A percentile compares a stretch with the other conserved stretches of the same genome.
phyloP scores from a whole-genome alignment of 2,329 filamentous ascomycete genomes.

The Stagonosporopsis tanaceti region DNA sequence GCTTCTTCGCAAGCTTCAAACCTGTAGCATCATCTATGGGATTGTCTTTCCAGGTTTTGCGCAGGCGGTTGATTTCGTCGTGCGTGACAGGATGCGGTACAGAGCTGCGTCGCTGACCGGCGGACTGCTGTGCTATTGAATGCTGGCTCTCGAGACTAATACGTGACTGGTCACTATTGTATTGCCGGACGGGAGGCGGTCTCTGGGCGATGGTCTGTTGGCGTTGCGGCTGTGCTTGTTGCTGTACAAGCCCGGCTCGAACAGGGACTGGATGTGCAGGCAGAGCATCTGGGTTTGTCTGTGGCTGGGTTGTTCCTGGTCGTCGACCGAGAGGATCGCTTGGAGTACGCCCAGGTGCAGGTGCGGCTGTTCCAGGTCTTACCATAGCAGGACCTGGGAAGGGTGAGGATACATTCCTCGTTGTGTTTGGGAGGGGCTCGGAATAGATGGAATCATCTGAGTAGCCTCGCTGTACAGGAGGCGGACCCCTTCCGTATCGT shows the following conservation, averaged over 20 bases:
- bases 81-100: slow-evolving; percentile 70
- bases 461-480: slow-evolving; percentile 44
- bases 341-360: slow-evolving; percentile 36
- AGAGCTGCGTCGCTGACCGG: slow-evolving; percentile 29
- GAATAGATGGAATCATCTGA: slow-evolving; percentile 48
- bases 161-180: slow-evolving; percentile 54
- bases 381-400: slow-evolving; percentile 37
- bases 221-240: slow-evolving; percentile 26
- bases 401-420: slow-evolving; percentile 40
- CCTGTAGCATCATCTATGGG: slow-evolving; percentile 76
- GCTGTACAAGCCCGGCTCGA: slow-evolving; percentile 58
- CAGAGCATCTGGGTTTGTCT: slow-evolving; percentile 62
- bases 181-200: slow-evolving; percentile 63
- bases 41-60: slow-evolving; percentile 72
- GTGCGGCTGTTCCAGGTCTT: slow-evolving; percentile 44
- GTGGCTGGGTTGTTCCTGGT: slow-evolving; percentile 52
- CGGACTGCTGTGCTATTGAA: slow-evolving; percentile 24
- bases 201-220: slow-evolving; percentile 44
- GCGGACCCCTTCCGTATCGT: slow-evolving; percentile 38
- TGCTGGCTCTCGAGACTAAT: slow-evolving; percentile 40
- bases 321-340: slow-evolving; percentile 41
- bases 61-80: slow-evolving; percentile 78
- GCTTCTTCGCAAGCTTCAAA: slow-evolving; percentile 78
- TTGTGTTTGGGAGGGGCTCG: slow-evolving; percentile 44
- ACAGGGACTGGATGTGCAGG: slow-evolving; percentile 65